Percentiles rank a stretch among this genome's conserved stretches.
These are phyloP conservation scores for Penicillium sclerotiorum DNA, from an alignment of 2,329 filamentous ascomycete species.

Conservation along the genomic window DNA sequence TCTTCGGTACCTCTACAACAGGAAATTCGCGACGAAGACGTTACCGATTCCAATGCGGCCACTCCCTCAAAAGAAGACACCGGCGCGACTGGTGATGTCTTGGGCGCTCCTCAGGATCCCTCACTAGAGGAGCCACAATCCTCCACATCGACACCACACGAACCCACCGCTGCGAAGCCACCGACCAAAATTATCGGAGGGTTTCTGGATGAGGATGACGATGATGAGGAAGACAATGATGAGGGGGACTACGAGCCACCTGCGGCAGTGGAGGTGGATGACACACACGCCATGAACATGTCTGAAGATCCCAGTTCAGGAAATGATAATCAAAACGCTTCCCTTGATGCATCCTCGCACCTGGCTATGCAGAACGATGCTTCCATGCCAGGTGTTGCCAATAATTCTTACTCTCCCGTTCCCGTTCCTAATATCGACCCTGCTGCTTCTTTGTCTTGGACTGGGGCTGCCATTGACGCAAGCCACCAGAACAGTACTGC, in stretches of 20 bases:
- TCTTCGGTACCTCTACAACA: conserved; percentile 32
- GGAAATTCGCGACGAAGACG: conserved; percentile 29
- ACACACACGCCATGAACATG: conserved; percentile 52
- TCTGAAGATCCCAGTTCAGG: conserved; percentile 58
- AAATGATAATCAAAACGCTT: conserved; percentile 59
- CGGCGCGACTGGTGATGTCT: conserved; percentile 31
- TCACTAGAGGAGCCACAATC: conserved; percentile 39
- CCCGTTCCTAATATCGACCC: conserved; percentile 49
- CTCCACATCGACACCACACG: conserved; percentile 33
- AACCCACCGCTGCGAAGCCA: conserved; percentile 37
- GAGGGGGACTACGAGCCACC: conserved; percentile 58
- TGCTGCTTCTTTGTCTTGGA: conserved; percentile 38
- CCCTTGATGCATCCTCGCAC: conserved; percentile 64
- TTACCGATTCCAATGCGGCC: conserved; percentile 26
- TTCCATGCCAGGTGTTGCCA: conserved; percentile 52
- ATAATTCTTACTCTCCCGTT: conserved; percentile 54
- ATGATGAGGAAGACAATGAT: conserved; percentile 54
- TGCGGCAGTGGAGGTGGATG: conserved; percentile 53
- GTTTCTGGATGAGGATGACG: conserved; percentile 66
- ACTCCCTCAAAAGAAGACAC: conserved; percentile 31
- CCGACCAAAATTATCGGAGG: conserved; percentile 60
- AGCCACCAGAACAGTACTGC: conserved; percentile 40
- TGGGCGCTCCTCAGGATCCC: conserved; percentile 34
- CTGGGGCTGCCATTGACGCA: conserved; percentile 34
- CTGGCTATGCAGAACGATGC: conserved; percentile 56